Percentiles rank a stretch among this genome's conserved stretches.
These are phyloP conservation scores for Syzygium oleosum DNA, from an alignment of 345 rosid species.

Conservation along the genomic window DNA sequence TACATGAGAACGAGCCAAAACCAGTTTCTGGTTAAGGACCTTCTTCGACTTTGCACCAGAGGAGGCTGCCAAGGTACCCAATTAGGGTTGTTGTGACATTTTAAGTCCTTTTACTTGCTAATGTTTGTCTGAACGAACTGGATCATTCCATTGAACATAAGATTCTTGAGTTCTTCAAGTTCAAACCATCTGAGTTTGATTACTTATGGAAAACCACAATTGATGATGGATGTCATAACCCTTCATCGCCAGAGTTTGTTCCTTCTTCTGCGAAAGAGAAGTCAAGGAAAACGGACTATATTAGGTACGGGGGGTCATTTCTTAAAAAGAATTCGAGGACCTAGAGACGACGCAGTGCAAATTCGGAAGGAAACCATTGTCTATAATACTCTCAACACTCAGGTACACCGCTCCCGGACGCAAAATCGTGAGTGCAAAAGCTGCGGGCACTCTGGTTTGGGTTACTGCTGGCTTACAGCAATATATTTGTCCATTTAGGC, in stretches of 20 bases:
- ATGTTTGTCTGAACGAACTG: conserved; percentile 75
- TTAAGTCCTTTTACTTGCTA: conserved; percentile 85
- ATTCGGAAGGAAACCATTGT: conserved; percentile 49
- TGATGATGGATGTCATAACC: conserved; percentile 83
- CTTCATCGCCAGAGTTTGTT: conserved; percentile 99
- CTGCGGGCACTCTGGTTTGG: conserved; percentile 87
- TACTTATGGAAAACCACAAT: conserved; percentile 84
- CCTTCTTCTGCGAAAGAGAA: conserved; percentile 85
- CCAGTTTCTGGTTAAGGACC: conserved; percentile 89
- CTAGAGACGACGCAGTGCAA: conserved; percentile 78
- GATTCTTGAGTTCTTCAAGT: conserved; percentile 45
- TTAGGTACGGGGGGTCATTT: conserved; percentile 82
- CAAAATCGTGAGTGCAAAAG: conserved; percentile 69
- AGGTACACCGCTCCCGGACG: conserved; percentile 81
- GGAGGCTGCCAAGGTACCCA: conserved; percentile 82
- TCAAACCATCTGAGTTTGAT: conserved; percentile 60
- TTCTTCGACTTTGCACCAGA: conserved; percentile 81
- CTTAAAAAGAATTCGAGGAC: conserved; percentile 84
- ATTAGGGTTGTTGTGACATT: conserved; percentile 79
- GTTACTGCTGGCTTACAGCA: conserved; percentile 88
- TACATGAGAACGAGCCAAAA: conserved; percentile 76
- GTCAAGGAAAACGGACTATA: conserved; percentile 87
- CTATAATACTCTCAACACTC: conserved; percentile 76
- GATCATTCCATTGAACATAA: conserved; percentile 72
- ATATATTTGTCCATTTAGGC: conserved; percentile 67